Evolutionary conservation across 106 monocot genomes (phyloP), one percentile per base, ranked within the genome.

Genomic region (Dioscorea dumetorum): DNA sequence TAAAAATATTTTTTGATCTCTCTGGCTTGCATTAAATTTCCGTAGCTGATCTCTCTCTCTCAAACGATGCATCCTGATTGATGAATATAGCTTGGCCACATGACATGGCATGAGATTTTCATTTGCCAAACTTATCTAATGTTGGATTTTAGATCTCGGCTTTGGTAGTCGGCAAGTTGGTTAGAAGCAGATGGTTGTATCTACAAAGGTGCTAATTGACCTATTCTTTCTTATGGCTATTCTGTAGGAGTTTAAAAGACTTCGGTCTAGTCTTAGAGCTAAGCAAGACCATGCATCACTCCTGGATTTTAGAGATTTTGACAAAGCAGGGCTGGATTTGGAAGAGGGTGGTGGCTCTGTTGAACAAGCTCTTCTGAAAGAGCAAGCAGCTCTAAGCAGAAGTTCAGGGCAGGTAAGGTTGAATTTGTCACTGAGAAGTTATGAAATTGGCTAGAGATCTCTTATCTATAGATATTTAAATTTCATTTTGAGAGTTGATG

Each of bases 231-330:
- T 23, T 31, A 33, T 67, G 57, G 24, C 41, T 66, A 31, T 33
- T 61, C 16, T 80, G 53, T 76, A 97, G 95, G 95, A 97, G 57
- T 97, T 97, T 72, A 77, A 78, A 72, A 73, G 91, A 23, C 76
- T 97, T 5, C 82, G 82, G 10, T 82, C 86, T 56, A 84, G 80
- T 60, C 80, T 86, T 49, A 82, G 84, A 87, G 76, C 91, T 24
- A 97, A 82, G 63, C 81, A 82, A 77, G 91, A 97, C 71, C 95
- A 82, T 86, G 81, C 85, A 33, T 91, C 88, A 20, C 86, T 91
- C 34, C 83, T 97, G 58, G 88, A 91, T 69, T 91, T 91, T 64
- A 86, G 86, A 66, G 91, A 91, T 74, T 97, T 97, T 79, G 88
- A 97, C 72, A 72, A 74, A 48, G 63, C 88, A 17, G 84, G 82